Conservation (phyloP, 169 alveolate genomes). For the Plasmodium ovale region DNA sequence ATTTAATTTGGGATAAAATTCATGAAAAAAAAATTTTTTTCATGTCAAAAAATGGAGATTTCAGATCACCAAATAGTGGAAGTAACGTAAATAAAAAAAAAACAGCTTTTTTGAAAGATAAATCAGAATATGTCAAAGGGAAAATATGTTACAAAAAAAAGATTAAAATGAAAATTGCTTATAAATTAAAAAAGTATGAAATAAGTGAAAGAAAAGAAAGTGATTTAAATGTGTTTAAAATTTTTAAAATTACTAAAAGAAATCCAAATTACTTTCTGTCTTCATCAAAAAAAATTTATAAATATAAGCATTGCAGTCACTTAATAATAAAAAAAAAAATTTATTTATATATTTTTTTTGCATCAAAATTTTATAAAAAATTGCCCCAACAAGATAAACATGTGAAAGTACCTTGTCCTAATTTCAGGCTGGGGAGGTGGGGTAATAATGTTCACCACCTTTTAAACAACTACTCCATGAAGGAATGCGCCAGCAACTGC, state of each 20-base stretch:
- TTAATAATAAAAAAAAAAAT: constrained; percentile 11
- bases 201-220: not conserved
- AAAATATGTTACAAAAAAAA: not conserved
- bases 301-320: constrained; percentile 1
- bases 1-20: no score
- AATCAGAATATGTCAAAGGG: not conserved
- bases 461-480: not conserved
- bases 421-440: not conserved
- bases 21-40: no score
- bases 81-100: not conserved
- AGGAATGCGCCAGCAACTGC: constrained; percentile 4
- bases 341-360: constrained; percentile 2
- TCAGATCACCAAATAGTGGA: no score
- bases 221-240: not conserved
- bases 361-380: constrained; percentile 4
- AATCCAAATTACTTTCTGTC: not conserved
- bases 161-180: not conserved
- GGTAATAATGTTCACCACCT: not conserved
- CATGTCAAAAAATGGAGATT: no score
- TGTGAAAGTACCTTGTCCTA: constrained; percentile 1
- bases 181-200: not conserved
- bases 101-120: no score
- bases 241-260: not conserved
- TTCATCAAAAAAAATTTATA: not conserved
- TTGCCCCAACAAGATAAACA: not conserved